Percentiles rank a stretch among this genome's conserved stretches.
Evolutionary conservation across 1,284 basidiomycete genomes (phyloP).

Genomic region (Ustilago trichophora): DNA sequence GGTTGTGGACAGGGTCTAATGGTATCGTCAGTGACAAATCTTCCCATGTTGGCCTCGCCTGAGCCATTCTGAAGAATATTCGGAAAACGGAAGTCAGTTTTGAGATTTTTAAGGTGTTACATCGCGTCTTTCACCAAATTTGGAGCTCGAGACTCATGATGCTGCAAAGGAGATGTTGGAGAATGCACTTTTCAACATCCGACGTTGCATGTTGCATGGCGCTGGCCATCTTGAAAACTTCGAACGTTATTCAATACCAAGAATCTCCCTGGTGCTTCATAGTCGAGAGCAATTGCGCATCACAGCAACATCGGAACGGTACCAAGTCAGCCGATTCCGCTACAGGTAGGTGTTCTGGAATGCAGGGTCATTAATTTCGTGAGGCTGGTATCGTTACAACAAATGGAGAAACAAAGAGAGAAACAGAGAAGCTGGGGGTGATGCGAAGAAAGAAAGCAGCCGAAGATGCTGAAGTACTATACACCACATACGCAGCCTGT

Average conservation of each 20-base stretch:
- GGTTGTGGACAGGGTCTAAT: no score
- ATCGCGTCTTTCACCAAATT: no score
- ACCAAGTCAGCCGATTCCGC: background rate
- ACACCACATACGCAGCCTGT: background rate
- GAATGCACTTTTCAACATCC: slow-evolving; percentile 24
- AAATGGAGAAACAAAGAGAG: slow-evolving; percentile 1
- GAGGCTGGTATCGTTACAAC: slow-evolving; percentile 22
- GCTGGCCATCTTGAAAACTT: background rate
- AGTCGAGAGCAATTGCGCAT: no score
- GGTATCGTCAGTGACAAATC: slow-evolving; percentile 3
- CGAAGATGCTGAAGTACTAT: slow-evolving; percentile 1
- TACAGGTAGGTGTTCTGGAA: no score
- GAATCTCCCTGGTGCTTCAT: no score
- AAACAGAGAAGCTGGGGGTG: background rate
- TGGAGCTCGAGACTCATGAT: background rate
- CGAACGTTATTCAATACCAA: background rate
- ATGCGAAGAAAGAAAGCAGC: background rate
- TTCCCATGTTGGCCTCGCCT: slow-evolving; percentile 1
- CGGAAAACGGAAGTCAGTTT: slow-evolving; percentile 28
- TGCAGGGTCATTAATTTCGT: slow-evolving; percentile 19
- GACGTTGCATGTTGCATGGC: slow-evolving; percentile 1
- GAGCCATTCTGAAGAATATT: slow-evolving; percentile 16
- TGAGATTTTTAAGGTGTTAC: no score
- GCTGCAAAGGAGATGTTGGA: slow-evolving; percentile 13
- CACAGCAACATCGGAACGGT: no score